Evolutionary conservation across 148 eudicot species (phyloP).

Genomic region (Diospyros lotus): DNA sequence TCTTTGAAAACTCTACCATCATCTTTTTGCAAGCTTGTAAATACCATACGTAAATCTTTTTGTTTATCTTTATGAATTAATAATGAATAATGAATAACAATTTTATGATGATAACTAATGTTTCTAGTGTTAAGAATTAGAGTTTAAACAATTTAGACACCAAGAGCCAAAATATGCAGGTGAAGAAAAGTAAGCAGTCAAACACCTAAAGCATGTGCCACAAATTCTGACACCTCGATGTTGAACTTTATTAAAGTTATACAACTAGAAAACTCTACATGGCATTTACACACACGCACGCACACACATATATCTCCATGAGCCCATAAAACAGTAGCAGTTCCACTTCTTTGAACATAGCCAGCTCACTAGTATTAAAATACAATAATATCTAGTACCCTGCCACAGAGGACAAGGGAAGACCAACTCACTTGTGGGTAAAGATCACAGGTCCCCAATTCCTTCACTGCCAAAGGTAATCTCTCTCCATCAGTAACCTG

Average conservation of each 20-base stretch:
- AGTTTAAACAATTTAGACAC: background rate
- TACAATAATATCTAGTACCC: background rate
- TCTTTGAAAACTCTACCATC: too few species aligned
- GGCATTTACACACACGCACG: background rate
- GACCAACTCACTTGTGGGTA: constrained; percentile 80
- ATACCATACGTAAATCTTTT: too few species aligned
- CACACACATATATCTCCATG: too few species aligned
- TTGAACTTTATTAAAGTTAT: background rate
- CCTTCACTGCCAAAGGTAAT: constrained; percentile 86
- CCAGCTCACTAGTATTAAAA: background rate
- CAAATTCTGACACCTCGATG: background rate
- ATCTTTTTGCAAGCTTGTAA: background rate
- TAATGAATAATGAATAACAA: background rate
- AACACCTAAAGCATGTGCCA: constrained; percentile 1
- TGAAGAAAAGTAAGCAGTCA: background rate
- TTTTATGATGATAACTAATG: background rate
- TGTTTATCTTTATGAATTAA: background rate
- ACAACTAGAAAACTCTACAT: background rate
- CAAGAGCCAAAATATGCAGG: background rate
- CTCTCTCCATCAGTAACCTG: constrained; percentile 98
- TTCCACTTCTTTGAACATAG: background rate
- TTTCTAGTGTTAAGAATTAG: background rate
- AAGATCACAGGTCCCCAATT: constrained; percentile 96
- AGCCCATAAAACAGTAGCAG: background rate
- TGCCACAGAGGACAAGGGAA: background rate